Evolutionary conservation across 2,329 filamentous ascomycete genomes (phyloP).

Genomic region (Lachnellula occidentalis): DNA sequence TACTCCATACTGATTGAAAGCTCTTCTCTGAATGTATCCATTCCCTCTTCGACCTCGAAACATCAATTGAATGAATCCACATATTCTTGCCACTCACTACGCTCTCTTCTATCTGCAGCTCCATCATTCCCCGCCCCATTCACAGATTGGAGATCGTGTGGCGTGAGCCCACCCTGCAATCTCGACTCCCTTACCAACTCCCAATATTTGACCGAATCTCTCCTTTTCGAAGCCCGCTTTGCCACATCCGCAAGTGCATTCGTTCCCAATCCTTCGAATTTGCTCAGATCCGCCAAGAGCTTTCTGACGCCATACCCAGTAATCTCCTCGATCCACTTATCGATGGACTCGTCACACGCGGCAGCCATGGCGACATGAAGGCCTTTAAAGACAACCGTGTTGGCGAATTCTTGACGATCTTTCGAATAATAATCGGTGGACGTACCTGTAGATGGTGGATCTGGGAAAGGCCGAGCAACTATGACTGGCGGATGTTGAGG

Average conservation of each 20-base stretch:
- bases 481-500: neutral
- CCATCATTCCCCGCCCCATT: neutral
- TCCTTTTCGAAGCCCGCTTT: slow-evolving; percentile 20
- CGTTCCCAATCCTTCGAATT: slow-evolving; percentile 40
- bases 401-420: slow-evolving; percentile 31
- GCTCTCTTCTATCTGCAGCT: neutral
- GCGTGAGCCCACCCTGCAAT: neutral
- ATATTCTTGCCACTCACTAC: no score
- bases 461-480: neutral
- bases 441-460: neutral
- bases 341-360: slow-evolving; percentile 49
- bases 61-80: no score
- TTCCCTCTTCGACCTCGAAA: no score
- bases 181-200: slow-evolving; percentile 14
- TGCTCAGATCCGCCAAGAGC: slow-evolving; percentile 49
- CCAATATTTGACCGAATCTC: slow-evolving; percentile 14
- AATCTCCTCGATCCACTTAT: slow-evolving; percentile 45
- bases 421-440: neutral
- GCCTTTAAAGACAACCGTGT: slow-evolving; percentile 49
- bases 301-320: slow-evolving; percentile 49
- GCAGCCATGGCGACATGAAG: slow-evolving; percentile 51
- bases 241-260: slow-evolving; percentile 22
- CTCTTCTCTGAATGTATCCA: no score
- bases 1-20: no score
- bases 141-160: neutral